A percentile compares a stretch with the other conserved stretches of the same genome.
Conservation (phyloP, 1,284 basidiomycete species). For the Grifola frondosa region DNA sequence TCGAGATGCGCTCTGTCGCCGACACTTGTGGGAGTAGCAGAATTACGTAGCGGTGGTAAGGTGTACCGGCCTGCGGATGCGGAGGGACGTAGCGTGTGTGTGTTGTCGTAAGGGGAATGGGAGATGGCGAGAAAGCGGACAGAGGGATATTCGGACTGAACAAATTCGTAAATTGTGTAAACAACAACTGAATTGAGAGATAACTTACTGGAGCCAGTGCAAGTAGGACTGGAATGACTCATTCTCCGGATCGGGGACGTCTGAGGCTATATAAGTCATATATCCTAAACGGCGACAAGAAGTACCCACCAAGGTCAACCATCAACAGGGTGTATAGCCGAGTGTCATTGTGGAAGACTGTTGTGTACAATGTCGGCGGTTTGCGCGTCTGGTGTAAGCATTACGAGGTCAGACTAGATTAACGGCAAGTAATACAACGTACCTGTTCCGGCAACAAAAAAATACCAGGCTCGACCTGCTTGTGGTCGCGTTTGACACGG, state of each 20-base stretch:
- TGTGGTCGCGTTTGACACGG: constrained; percentile 40
- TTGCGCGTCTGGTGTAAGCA: constrained; percentile 49
- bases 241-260: constrained; percentile 74
- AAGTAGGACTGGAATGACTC: constrained; percentile 72
- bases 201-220: constrained; percentile 81
- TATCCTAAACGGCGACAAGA: neutral
- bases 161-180: constrained; percentile 4
- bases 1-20: constrained; percentile 35
- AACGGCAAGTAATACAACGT: constrained; percentile 19
- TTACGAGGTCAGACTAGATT: neutral
- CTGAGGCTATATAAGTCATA: constrained; percentile 35
- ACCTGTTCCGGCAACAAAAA: constrained; percentile 67
- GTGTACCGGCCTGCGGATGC: constrained; percentile 82
- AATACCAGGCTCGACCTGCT: constrained; percentile 69
- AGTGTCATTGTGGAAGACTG: constrained; percentile 77
- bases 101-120: constrained; percentile 41
- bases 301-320: constrained; percentile 76
- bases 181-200: constrained; percentile 8
- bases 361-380: constrained; percentile 65
- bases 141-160: constrained; percentile 80
- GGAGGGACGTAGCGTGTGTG: constrained; percentile 82
- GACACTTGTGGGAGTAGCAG: constrained; percentile 73
- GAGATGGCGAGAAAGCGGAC: constrained; percentile 51
- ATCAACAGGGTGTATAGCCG: constrained; percentile 88
- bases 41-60: constrained; percentile 83